phyloP scores from a whole-genome alignment of 441 rosid species.

The Aleurites moluccanus region DNA sequence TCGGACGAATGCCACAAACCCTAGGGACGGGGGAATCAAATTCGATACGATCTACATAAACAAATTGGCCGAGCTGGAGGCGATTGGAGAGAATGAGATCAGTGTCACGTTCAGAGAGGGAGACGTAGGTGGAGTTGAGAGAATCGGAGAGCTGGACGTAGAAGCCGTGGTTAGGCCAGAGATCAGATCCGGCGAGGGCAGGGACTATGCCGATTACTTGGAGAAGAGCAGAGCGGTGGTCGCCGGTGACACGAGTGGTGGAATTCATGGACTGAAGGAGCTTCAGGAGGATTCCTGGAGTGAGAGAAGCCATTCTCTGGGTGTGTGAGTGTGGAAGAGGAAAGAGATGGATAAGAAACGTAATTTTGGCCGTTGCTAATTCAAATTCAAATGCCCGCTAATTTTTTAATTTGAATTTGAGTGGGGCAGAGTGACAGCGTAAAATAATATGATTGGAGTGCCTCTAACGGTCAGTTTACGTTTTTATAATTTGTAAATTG shows the following conservation, averaged over 20 bases:
- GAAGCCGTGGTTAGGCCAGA: conserved; percentile 90
- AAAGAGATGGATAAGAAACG: not conserved
- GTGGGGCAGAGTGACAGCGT: conserved; percentile 5
- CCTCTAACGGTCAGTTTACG: too few species aligned
- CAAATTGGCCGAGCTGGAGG: too few species aligned
- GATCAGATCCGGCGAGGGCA: conserved; percentile 81
- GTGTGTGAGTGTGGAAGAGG: not conserved
- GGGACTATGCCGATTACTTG: conserved; percentile 92
- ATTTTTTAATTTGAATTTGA: conserved; percentile 3
- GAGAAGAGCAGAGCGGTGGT: conserved; percentile 82
- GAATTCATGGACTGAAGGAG: conserved; percentile 90
- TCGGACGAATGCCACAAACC: conserved; percentile 71
- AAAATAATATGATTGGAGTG: too few species aligned
- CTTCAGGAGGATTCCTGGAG: conserved; percentile 82
- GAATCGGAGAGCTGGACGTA: conserved; percentile 92
- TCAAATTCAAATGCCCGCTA: conserved; percentile 54
- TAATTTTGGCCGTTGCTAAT: conserved; percentile 45
- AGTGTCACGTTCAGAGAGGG: conserved; percentile 75
- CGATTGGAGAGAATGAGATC: too few species aligned
- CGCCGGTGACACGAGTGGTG: conserved; percentile 71
- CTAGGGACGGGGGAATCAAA: conserved; percentile 79
- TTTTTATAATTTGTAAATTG: too few species aligned
- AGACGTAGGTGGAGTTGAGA: conserved; percentile 88
- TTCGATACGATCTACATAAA: conserved; percentile 60
- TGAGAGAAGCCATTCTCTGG: conserved; percentile 62